A percentile compares a stretch with the other conserved stretches of the same genome.
Conservation (phyloP, 257 asterid species). For the Lycium ferocissimum region DNA sequence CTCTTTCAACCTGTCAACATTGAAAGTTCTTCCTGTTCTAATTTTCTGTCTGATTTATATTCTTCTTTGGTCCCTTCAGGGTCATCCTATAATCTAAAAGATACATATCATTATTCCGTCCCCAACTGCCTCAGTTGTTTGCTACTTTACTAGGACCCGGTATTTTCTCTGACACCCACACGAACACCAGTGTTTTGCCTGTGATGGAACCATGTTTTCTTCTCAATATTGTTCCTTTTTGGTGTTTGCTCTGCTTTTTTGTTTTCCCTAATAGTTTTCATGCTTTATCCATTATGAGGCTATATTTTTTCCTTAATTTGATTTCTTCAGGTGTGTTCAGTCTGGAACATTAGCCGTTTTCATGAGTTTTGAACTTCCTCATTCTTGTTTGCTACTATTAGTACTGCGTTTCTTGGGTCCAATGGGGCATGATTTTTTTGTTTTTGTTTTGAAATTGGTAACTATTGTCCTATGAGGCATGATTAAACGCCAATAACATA, state of each 20-base stretch:
- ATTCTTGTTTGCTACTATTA: not conserved
- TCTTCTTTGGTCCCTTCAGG: not conserved
- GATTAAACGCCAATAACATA: not conserved
- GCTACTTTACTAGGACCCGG: not conserved
- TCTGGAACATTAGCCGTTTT: not conserved
- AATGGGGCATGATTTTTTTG: not conserved
- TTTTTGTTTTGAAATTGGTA: no score
- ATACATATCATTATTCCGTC: not conserved
- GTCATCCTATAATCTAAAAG: not conserved
- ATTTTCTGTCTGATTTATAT: not conserved
- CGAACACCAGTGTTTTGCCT: not conserved
- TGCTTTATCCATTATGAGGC: not conserved
- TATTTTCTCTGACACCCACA: not conserved
- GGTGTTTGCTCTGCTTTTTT: constrained; percentile 17
- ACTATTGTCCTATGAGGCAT: not conserved
- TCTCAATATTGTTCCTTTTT: not conserved
- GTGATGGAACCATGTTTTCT: not conserved
- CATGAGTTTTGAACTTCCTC: not conserved
- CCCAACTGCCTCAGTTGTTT: not conserved
- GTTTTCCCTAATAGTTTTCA: not conserved
- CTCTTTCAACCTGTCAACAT: not conserved
- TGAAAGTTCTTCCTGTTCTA: not conserved
- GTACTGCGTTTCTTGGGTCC: not conserved
- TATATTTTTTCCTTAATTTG: not conserved
- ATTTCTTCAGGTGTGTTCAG: not conserved